These are phyloP conservation scores for Hanseniaspora meyeri DNA, from an alignment of 805 yeast species.

Conservation along the genomic window DNA sequence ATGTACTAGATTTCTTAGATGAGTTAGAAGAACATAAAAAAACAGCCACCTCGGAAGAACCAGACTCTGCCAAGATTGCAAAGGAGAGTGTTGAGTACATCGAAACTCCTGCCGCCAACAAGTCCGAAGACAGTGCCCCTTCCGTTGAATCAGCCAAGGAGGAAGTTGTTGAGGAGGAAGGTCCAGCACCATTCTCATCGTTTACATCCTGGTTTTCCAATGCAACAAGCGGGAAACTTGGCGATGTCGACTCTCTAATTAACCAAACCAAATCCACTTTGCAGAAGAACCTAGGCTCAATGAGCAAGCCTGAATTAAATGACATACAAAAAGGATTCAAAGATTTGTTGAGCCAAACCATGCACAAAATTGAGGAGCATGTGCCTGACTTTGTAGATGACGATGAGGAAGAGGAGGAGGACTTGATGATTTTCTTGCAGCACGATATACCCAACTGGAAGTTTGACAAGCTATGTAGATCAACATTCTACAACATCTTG, in stretches of 20 bases:
- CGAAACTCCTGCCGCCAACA: slow-evolving; percentile 13
- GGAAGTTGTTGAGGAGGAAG: slow-evolving; percentile 18
- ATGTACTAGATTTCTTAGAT: slow-evolving; percentile 39
- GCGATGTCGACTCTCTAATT: slow-evolving; percentile 40
- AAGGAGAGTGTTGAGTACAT: slow-evolving; percentile 10
- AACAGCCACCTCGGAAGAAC: slow-evolving; percentile 23
- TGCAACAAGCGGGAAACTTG: slow-evolving; percentile 46
- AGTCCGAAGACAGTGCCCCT: slow-evolving; percentile 16
- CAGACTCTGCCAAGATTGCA: slow-evolving; percentile 14
- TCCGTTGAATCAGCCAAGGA: slow-evolving; percentile 16
- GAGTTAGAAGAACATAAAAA: slow-evolving; percentile 56
- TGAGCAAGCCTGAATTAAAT: slow-evolving; percentile 7
- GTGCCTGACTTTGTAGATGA: slow-evolving; percentile 28
- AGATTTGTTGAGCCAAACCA: slow-evolving; percentile 7
- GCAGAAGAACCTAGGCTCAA: slow-evolving; percentile 16
- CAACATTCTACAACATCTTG: slow-evolving; percentile 51
- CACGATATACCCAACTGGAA: slow-evolving; percentile 52
- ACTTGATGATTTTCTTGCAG: slow-evolving; percentile 49
- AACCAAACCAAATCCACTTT: slow-evolving; percentile 32
- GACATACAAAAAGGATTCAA: slow-evolving; percentile 11
- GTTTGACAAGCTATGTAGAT: slow-evolving; percentile 37
- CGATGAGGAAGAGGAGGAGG: slow-evolving; percentile 33
- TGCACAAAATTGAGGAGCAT: slow-evolving; percentile 17
- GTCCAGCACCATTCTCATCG: slow-evolving; percentile 50
- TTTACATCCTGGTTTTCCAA: slow-evolving; percentile 65